A percentile compares a stretch with the other conserved stretches of the same genome.
Evolutionary conservation across 148 eudicot genomes (phyloP).

Genomic region (Dysphania ambrosioides): DNA sequence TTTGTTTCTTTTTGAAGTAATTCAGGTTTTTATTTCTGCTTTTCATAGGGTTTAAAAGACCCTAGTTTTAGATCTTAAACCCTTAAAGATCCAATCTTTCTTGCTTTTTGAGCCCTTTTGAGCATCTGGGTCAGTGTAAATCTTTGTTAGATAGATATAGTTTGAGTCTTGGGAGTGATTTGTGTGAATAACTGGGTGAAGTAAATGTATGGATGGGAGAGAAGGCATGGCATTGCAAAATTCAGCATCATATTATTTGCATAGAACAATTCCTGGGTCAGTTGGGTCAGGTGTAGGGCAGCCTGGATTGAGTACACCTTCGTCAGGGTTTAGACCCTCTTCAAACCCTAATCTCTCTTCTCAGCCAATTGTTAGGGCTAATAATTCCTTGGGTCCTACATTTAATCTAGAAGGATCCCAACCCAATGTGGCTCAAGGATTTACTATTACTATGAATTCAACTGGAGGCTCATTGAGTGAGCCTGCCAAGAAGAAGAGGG

Average conservation of each 20-base stretch:
- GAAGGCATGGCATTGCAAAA: conserved; percentile 53
- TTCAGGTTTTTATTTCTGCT: conserved; percentile 8
- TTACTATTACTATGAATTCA: conserved; percentile 36
- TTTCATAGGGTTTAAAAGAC: conserved; percentile 12
- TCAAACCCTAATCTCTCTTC: conserved; percentile 38
- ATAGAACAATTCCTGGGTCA: conserved; percentile 34
- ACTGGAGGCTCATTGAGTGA: conserved; percentile 45
- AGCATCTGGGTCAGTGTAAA: conserved; percentile 25
- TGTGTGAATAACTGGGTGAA: conserved; percentile 19
- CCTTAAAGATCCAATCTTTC: background rate
- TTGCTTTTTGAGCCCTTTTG: too few relatives aligned
- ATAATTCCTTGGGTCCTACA: conserved; percentile 35
- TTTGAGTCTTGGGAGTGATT: conserved; percentile 9
- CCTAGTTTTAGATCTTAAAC: conserved; percentile 12
- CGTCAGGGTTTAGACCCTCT: conserved; percentile 34
- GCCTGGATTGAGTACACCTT: conserved; percentile 29
- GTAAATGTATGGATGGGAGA: conserved; percentile 55
- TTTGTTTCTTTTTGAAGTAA: conserved; percentile 5
- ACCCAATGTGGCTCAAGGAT: conserved; percentile 50
- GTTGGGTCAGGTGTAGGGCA: conserved; percentile 26
- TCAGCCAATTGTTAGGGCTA: conserved; percentile 32
- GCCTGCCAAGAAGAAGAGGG: conserved; percentile 78
- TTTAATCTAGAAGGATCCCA: conserved; percentile 43
- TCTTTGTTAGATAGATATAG: conserved; percentile 1
- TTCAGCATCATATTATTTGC: conserved; percentile 41